Evolutionary conservation across 2,329 filamentous ascomycete genomes (phyloP).

Genomic region (Colletotrichum noveboracense): DNA sequence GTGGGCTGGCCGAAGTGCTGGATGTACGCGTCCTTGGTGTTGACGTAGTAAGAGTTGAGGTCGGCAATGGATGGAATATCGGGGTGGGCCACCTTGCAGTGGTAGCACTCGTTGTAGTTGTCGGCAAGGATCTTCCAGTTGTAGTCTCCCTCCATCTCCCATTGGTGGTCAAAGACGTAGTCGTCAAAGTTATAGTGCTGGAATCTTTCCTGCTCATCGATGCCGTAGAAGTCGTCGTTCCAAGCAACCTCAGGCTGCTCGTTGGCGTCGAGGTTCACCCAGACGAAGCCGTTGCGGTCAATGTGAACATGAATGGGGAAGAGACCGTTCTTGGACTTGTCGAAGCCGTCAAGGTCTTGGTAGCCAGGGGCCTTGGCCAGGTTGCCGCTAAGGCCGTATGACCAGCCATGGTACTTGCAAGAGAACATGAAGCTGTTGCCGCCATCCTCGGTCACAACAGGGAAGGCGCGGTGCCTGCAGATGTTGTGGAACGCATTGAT

Average conservation of each 20-base stretch:
- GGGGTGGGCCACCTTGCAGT: slow-evolving; percentile 65
- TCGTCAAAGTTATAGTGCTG: slow-evolving; percentile 53
- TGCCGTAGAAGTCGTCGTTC: slow-evolving; percentile 55
- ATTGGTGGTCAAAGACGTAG: slow-evolving; percentile 62
- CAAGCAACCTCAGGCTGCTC: slow-evolving; percentile 51
- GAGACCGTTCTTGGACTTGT: slow-evolving; percentile 60
- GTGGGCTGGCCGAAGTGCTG: slow-evolving; percentile 54
- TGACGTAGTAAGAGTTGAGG: slow-evolving; percentile 58
- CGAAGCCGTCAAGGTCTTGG: slow-evolving; percentile 59
- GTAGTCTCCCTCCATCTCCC: slow-evolving; percentile 61
- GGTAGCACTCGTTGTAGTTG: slow-evolving; percentile 72
- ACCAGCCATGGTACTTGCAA: slow-evolving; percentile 69
- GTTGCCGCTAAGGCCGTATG: slow-evolving; percentile 61
- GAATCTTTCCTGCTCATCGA: slow-evolving; percentile 51
- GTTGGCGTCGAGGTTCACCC: slow-evolving; percentile 59
- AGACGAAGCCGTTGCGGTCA: slow-evolving; percentile 60
- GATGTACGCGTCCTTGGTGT: slow-evolving; percentile 53
- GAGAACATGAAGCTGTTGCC: slow-evolving; percentile 58
- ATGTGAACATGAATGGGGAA: slow-evolving; percentile 60
- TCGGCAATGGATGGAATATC: slow-evolving; percentile 62
- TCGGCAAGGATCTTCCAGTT: slow-evolving; percentile 68
- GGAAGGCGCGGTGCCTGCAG: slow-evolving; percentile 66
- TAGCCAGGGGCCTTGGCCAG: slow-evolving; percentile 66
- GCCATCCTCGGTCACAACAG: slow-evolving; percentile 55
- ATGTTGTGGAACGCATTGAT: slow-evolving; percentile 68